Percentiles rank a stretch among this genome's conserved stretches.
phyloP scores from a whole-genome alignment of 176 grass and related monocot species.

The Oryza australiensis region DNA sequence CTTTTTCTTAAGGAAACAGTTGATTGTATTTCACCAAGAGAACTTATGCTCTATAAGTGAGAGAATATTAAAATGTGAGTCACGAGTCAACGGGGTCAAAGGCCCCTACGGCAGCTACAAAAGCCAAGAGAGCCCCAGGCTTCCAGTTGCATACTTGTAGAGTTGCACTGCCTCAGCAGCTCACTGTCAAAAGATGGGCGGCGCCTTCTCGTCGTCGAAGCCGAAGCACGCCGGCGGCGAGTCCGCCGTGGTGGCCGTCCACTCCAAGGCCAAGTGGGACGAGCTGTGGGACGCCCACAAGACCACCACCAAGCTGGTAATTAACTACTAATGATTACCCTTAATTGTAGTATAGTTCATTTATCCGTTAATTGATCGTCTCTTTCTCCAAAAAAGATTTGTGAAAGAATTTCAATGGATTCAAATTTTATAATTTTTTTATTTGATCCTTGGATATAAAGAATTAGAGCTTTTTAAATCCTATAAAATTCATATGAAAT shows the following conservation, averaged over 20 bases:
- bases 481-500: too few species aligned
- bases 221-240: background rate
- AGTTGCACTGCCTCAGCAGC: background rate
- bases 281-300: conserved; percentile 37
- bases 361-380: background rate
- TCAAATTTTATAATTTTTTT: too few species aligned
- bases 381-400: background rate
- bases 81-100: background rate
- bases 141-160: background rate
- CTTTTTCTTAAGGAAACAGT: too few species aligned
- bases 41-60: background rate
- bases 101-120: background rate
- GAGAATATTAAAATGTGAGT: background rate
- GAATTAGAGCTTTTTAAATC: too few species aligned
- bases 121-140: background rate
- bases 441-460: too few species aligned
- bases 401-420: too few species aligned
- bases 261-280: conserved; percentile 44
- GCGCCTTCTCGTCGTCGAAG: background rate
- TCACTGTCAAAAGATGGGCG: conserved; percentile 18
- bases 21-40: too few species aligned
- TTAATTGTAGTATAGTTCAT: background rate
- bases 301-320: conserved; percentile 51
- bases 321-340: background rate
- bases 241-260: conserved; percentile 44